These are phyloP conservation scores for Breviolum minutum DNA, from an alignment of 73 alveolate genomes.

Conservation along the genomic window DNA sequence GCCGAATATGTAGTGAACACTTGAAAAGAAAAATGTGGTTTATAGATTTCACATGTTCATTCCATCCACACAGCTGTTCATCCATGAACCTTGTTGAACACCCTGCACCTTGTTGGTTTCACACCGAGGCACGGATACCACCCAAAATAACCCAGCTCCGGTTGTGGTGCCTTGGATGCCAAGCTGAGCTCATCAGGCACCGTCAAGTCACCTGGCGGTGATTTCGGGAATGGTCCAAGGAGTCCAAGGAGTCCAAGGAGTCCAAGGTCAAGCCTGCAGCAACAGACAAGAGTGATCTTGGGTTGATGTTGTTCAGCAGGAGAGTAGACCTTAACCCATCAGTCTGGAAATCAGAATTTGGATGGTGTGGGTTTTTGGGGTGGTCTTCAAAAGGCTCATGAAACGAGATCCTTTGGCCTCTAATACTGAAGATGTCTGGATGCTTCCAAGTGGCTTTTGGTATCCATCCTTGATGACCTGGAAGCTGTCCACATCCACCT, in stretches of 20 bases:
- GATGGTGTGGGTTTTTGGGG: not conserved
- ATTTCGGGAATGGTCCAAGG: not conserved
- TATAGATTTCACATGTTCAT: not conserved
- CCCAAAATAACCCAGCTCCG: slow-evolving; percentile 91
- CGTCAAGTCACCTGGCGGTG: slow-evolving; percentile 69
- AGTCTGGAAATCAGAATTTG: too few species aligned
- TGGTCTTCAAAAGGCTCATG: too few species aligned
- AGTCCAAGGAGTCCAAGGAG: not conserved
- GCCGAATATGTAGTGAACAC: not conserved
- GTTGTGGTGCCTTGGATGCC: slow-evolving; percentile 85
- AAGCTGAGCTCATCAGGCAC: slow-evolving; percentile 58
- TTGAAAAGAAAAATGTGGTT: not conserved
- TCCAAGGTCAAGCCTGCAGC: slow-evolving; percentile 44
- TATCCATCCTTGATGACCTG: slow-evolving; percentile 71
- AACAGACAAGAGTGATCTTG: slow-evolving; percentile 76
- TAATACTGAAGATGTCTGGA: too few species aligned
- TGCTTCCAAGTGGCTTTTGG: slow-evolving; percentile 26
- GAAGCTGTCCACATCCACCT: slow-evolving; percentile 73
- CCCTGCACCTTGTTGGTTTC: not conserved
- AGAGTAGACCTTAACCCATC: slow-evolving; percentile 2
- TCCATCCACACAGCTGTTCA: too few species aligned
- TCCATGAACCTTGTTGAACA: not conserved
- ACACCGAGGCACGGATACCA: slow-evolving; percentile 74
- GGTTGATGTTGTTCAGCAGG: slow-evolving; percentile 91
- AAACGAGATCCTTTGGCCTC: not conserved